Percentiles rank a stretch among this genome's conserved stretches.
Evolutionary conservation across 129 eudicot genomes (phyloP).

Genomic region (Escallonia rubra): DNA sequence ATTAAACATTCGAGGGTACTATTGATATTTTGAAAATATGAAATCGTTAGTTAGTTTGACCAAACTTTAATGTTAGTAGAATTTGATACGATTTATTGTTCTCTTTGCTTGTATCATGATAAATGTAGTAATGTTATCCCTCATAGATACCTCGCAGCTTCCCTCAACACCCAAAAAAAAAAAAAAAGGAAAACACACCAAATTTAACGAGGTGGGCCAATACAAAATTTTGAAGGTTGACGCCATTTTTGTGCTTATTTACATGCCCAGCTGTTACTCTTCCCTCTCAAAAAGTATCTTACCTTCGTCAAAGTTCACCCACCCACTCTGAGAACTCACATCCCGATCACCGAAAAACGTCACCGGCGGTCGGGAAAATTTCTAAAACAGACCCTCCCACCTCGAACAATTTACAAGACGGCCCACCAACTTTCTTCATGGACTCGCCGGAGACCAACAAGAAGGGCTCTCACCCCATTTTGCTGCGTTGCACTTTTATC

Average conservation of each 20-base stretch:
- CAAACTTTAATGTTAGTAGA: too few species aligned
- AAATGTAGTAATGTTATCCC: too few species aligned
- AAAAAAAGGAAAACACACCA: too few species aligned
- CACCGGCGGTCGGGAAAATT: constrained; percentile 49
- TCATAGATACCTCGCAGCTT: too few species aligned
- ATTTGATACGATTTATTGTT: too few species aligned
- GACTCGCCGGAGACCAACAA: constrained; percentile 38
- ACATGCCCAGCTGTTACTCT: neutral
- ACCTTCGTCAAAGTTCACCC: neutral
- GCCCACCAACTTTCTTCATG: constrained; percentile 15
- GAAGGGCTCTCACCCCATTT: constrained; percentile 15
- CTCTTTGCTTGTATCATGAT: too few species aligned
- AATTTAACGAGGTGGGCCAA: too few species aligned
- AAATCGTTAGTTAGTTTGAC: too few species aligned
- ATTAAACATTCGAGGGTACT: too few species aligned
- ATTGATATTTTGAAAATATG: too few species aligned
- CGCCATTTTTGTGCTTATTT: neutral
- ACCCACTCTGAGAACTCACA: neutral
- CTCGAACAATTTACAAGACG: neutral
- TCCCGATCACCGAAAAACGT: constrained; percentile 47
- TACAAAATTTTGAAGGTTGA: neutral
- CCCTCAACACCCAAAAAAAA: too few species aligned
- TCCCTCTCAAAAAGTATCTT: constrained; percentile 5
- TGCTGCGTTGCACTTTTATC: constrained; percentile 29
- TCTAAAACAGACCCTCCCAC: neutral